Evolutionary conservation across 2,329 filamentous ascomycete species (phyloP).

Genomic region (Diplocarpon mali): DNA sequence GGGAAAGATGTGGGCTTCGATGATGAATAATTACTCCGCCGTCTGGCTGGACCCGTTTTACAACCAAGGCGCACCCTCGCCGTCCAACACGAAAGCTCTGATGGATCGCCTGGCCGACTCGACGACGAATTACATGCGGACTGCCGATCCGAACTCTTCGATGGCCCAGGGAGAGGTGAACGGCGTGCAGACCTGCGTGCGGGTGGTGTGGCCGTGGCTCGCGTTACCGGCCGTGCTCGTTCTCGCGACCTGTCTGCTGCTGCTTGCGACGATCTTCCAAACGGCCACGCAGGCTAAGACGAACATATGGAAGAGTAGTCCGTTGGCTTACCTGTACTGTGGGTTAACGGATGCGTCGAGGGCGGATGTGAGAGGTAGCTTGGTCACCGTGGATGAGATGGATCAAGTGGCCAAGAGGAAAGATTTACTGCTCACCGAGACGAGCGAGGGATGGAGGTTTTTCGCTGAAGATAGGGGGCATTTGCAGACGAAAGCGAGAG

Average conservation of each 20-base stretch:
- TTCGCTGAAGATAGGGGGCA: neutral
- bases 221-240: neutral
- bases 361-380: neutral
- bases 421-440: neutral
- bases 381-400: slow-evolving; percentile 1
- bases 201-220: neutral
- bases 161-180: neutral
- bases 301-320: slow-evolving; percentile 4
- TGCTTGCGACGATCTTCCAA: neutral
- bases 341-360: neutral
- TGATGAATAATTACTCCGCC: neutral
- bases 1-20: neutral
- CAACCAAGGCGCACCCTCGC: neutral
- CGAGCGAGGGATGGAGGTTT: neutral
- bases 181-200: slow-evolving; percentile 2
- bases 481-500: neutral
- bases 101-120: neutral
- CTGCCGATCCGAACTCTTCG: neutral
- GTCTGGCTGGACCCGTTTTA: slow-evolving; percentile 1
- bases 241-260: neutral
- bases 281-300: neutral
- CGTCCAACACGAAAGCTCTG: neutral
- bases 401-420: neutral
- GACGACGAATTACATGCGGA: slow-evolving; percentile 1
- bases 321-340: slow-evolving; percentile 1